These are phyloP conservation scores for Chrysoporthe deuterocubensis DNA, from an alignment of 2,329 filamentous ascomycete species.

Conservation along the genomic window DNA sequence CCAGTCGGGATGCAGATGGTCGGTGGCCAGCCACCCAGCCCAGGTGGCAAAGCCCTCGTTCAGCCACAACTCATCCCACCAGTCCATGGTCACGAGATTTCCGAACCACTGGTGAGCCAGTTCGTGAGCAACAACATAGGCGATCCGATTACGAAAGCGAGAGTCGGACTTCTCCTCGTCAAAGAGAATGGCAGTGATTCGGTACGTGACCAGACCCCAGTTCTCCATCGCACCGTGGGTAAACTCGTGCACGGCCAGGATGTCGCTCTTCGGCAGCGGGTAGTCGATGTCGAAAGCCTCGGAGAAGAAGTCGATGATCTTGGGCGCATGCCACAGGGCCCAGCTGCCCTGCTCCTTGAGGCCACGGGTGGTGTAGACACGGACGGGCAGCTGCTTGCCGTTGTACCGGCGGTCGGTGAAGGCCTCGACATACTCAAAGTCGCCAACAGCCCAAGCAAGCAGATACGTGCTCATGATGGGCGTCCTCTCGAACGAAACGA, in stretches of 20 bases:
- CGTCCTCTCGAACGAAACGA: slow-evolving; percentile 79
- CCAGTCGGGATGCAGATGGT: slow-evolving; percentile 95
- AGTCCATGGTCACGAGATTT: slow-evolving; percentile 97
- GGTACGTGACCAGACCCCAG: slow-evolving; percentile 95
- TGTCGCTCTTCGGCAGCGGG: slow-evolving; percentile 87
- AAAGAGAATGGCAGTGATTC: slow-evolving; percentile 94
- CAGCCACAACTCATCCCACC: slow-evolving; percentile 97
- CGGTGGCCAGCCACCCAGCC: slow-evolving; percentile 93
- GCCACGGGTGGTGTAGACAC: slow-evolving; percentile 95
- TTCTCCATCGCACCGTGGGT: slow-evolving; percentile 90
- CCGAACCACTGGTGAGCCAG: slow-evolving; percentile 98
- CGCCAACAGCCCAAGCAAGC: slow-evolving; percentile 90
- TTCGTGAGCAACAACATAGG: slow-evolving; percentile 98
- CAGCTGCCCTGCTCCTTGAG: slow-evolving; percentile 89
- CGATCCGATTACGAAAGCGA: slow-evolving; percentile 89
- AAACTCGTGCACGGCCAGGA: slow-evolving; percentile 93
- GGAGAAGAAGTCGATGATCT: slow-evolving; percentile 95
- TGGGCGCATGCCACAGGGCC: slow-evolving; percentile 87
- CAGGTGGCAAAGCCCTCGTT: slow-evolving; percentile 98
- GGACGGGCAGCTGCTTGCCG: slow-evolving; percentile 86
- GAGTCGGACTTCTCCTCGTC: slow-evolving; percentile 91
- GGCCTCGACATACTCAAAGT: slow-evolving; percentile 95
- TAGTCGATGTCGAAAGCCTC: slow-evolving; percentile 94
- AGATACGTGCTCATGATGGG: slow-evolving; percentile 93
- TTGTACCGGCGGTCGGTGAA: slow-evolving; percentile 90